Percentiles rank a stretch among this genome's conserved stretches.
Evolutionary conservation across 345 rosid species (phyloP).

Genomic region (Gynandropsis gynandra): DNA sequence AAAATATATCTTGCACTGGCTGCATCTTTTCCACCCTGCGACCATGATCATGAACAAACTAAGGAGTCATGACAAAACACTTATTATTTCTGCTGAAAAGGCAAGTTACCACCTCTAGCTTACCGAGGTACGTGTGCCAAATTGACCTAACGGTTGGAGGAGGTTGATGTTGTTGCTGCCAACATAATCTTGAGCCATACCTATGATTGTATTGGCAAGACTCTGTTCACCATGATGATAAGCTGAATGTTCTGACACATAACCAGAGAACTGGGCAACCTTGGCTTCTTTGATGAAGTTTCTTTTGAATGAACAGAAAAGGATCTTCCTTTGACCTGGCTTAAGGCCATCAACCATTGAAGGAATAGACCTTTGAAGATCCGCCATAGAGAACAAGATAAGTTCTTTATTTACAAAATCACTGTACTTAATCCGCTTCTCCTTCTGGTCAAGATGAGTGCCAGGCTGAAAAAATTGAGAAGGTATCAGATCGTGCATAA

Average conservation of each 20-base stretch:
- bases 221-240: conserved; percentile 97
- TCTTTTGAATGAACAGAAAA: conserved; percentile 79
- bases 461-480: conserved; percentile 66
- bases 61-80: conserved; percentile 3
- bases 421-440: conserved; percentile 57
- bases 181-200: conserved; percentile 95
- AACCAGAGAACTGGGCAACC: conserved; percentile 80
- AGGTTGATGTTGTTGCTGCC: conserved; percentile 98
- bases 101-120: conserved; percentile 13
- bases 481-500: conserved; percentile 8
- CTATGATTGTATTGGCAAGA: conserved; percentile 71
- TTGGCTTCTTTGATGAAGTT: conserved; percentile 66
- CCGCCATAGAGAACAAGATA: conserved; percentile 93
- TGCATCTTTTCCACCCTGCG: conserved; percentile 93
- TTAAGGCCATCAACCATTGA: conserved; percentile 95
- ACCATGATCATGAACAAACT: conserved; percentile 1
- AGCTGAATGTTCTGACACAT: conserved; percentile 83
- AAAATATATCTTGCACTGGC: conserved; percentile 87
- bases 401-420: conserved; percentile 97
- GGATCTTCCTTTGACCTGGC: conserved; percentile 96
- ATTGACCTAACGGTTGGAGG: conserved; percentile 72
- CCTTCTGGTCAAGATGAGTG: conserved; percentile 72
- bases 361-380: conserved; percentile 92
- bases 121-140: conserved; percentile 78
- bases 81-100: not conserved